Evolutionary conservation across 345 rosid genomes (phyloP).

Genomic region (Arabis alpina): DNA sequence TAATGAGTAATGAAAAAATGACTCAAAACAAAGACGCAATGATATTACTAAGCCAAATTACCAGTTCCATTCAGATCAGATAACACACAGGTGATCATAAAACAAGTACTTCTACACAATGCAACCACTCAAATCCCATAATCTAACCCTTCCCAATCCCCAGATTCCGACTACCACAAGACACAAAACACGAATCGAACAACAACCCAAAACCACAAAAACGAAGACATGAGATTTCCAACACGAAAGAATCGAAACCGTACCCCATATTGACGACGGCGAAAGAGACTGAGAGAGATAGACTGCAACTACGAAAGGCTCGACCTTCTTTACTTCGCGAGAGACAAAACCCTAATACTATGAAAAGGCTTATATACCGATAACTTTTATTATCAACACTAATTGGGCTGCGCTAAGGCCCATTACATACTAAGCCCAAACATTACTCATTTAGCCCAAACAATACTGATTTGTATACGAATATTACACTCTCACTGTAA

Average conservation of each 20-base stretch:
- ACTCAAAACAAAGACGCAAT: not conserved
- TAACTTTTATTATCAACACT: no score
- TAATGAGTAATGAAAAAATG: no score
- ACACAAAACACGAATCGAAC: not conserved
- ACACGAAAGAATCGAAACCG: not conserved
- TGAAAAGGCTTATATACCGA: no score
- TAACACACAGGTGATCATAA: not conserved
- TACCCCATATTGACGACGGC: conserved; percentile 47
- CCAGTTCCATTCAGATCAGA: not conserved
- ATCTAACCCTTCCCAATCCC: not conserved
- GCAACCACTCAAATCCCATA: not conserved
- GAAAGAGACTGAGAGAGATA: conserved; percentile 23
- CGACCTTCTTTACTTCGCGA: conserved; percentile 9
- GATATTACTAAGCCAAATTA: not conserved
- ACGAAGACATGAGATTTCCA: conserved; percentile 3
- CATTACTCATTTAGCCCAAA: no score
- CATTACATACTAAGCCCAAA: no score
- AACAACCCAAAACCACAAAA: not conserved
- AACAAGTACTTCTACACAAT: not conserved
- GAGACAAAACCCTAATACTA: conserved; percentile 29
- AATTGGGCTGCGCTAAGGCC: no score
- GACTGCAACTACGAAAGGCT: conserved; percentile 16
- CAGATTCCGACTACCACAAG: not conserved
- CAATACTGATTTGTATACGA: not conserved
- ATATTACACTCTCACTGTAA: not conserved